Percentiles rank a stretch among this genome's conserved stretches.
phyloP scores from a whole-genome alignment of 148 eudicot species.

The Chenopodium formosanum region DNA sequence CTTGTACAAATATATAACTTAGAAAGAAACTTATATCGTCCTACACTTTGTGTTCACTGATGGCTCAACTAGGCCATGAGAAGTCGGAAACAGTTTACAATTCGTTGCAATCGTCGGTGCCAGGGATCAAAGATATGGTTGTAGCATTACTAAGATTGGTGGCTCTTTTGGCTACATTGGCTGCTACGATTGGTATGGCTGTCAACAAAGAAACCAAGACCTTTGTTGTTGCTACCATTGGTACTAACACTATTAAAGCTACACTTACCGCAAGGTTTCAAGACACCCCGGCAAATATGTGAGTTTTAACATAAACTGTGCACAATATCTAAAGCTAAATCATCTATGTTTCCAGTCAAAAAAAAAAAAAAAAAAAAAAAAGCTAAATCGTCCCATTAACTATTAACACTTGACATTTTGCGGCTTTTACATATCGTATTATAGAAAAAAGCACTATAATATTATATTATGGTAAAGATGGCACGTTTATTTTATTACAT shows the following conservation, averaged over 20 bases:
- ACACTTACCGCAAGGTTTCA: constrained; percentile 77
- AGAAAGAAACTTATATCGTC: background rate
- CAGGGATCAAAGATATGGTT: constrained; percentile 15
- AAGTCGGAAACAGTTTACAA: constrained; percentile 26
- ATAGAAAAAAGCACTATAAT: too few species aligned
- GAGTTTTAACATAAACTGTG: constrained; percentile 19
- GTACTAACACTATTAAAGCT: constrained; percentile 61
- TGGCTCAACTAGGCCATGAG: constrained; percentile 26
- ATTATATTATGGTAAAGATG: too few species aligned
- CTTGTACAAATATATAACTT: too few species aligned
- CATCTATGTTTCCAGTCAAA: too few species aligned
- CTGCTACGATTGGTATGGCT: constrained; percentile 75
- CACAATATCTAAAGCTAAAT: too few species aligned
- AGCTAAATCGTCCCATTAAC: too few species aligned
- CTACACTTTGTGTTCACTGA: background rate
- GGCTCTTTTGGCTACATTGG: constrained; percentile 50
- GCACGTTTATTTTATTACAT: too few species aligned
- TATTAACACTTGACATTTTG: too few species aligned
- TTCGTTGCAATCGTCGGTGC: constrained; percentile 5
- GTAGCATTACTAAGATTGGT: constrained; percentile 46
- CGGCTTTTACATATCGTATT: too few species aligned
- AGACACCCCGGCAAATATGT: constrained; percentile 78
- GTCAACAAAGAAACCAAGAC: constrained; percentile 69
- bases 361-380: too few species aligned
- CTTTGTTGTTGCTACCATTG: constrained; percentile 73